Conservation (phyloP, 768 basidiomycete species). For the Termitomyces sp. region DNA sequence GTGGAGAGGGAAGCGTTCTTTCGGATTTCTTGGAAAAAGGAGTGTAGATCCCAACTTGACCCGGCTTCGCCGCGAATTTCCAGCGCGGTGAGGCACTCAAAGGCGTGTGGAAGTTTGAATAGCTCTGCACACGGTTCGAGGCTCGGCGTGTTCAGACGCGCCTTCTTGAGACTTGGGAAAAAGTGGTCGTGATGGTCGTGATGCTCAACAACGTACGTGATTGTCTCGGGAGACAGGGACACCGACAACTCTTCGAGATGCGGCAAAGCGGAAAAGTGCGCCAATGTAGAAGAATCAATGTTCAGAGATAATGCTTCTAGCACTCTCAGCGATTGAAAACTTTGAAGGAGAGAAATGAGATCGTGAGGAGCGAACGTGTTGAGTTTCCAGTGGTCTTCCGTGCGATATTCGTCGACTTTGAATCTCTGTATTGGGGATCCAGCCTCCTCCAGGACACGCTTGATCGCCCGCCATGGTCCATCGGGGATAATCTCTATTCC, state of each 20-base stretch:
- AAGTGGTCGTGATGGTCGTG: background rate
- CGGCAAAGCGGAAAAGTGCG: background rate
- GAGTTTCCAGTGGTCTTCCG: slow-evolving; percentile 4
- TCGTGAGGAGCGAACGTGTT: slow-evolving; percentile 2
- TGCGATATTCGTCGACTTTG: slow-evolving; percentile 3
- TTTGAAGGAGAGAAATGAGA: background rate
- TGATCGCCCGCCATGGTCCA: slow-evolving; percentile 3
- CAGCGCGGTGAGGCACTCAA: background rate
- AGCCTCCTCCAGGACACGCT: background rate
- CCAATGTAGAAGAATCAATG: background rate
- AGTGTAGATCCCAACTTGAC: background rate
- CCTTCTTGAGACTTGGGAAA: background rate
- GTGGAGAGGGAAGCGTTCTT: background rate
- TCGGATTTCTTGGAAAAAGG: background rate
- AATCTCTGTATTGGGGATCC: background rate
- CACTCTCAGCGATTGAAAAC: background rate
- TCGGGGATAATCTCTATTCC: background rate
- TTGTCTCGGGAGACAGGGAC: background rate
- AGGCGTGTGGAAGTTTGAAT: slow-evolving; percentile 1
- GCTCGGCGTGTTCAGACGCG: slow-evolving; percentile 1
- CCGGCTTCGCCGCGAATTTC: background rate
- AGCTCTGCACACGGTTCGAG: background rate
- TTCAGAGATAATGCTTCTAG: slow-evolving; percentile 3
- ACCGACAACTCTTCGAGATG: background rate
- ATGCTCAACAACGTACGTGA: background rate